phyloP scores from a whole-genome alignment of 139 green algal genomes.

The Volvox reticuliferus region DNA sequence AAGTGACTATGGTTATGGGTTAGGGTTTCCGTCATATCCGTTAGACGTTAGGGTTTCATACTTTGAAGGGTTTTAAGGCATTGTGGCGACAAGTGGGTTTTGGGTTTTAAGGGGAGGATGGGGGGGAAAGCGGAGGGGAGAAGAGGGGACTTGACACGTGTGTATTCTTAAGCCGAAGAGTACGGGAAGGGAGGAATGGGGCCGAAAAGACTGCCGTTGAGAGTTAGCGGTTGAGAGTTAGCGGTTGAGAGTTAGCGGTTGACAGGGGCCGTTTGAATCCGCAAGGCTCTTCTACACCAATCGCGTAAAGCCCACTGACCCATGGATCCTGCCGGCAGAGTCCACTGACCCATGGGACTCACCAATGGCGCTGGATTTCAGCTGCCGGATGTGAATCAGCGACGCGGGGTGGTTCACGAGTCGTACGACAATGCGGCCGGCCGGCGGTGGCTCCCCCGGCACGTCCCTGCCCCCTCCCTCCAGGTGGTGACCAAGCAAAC shows the following conservation, averaged over 20 bases:
- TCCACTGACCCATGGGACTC: not conserved
- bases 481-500: not conserved
- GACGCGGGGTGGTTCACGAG: constrained; percentile 65
- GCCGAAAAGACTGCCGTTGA: not conserved
- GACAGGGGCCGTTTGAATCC: not conserved
- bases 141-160: no score
- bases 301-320: no score
- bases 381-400: constrained; percentile 64
- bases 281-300: not conserved
- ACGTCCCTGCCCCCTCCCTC: not conserved
- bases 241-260: not conserved
- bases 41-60: no score
- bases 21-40: no score
- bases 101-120: no score
- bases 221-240: not conserved
- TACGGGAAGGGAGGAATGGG: no score
- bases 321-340: no score
- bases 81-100: no score
- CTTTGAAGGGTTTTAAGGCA: no score
- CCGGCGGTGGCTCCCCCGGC: not conserved
- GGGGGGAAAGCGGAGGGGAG: no score
- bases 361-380: constrained; percentile 74
- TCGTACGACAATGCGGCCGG: constrained; percentile 53
- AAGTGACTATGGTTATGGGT: no score
- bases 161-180: no score